phyloP scores from a whole-genome alignment of 2,329 filamentous ascomycete species.

The Tolypocladium endophyticum region DNA sequence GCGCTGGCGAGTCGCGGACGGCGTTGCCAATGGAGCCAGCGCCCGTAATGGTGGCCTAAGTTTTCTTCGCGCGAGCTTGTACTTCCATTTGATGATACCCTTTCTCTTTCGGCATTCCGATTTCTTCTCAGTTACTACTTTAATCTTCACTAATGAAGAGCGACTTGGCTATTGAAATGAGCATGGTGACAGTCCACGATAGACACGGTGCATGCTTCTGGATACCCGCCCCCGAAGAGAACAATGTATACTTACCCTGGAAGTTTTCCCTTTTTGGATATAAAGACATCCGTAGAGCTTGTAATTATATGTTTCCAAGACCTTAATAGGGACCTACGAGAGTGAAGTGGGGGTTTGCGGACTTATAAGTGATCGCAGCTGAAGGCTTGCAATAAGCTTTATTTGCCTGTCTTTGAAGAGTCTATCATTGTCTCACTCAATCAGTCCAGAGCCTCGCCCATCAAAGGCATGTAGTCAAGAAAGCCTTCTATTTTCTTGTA shows the following conservation, averaged over 20 bases:
- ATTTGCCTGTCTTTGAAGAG: not conserved
- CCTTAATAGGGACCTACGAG: not conserved
- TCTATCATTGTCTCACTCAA: not conserved
- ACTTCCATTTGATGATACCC: slow-evolving; percentile 4
- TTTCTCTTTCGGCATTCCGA: not conserved
- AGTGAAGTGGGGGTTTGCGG: not conserved
- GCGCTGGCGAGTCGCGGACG: slow-evolving; percentile 25
- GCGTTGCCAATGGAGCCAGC: slow-evolving; percentile 22
- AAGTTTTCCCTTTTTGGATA: not conserved
- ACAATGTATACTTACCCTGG: not conserved
- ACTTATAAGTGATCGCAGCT: too few species aligned
- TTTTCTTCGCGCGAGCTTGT: not conserved
- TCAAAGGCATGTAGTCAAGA: too few species aligned
- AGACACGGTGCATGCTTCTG: too few species aligned
- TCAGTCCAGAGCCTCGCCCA: too few species aligned
- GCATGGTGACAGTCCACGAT: not conserved
- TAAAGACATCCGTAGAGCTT: not conserved
- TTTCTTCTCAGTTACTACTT: not conserved
- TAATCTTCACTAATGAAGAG: not conserved
- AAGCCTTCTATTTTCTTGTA: too few species aligned
- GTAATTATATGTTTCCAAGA: not conserved
- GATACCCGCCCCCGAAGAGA: not conserved
- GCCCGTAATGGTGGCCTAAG: slow-evolving; percentile 12
- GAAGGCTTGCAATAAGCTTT: not conserved
- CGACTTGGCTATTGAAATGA: not conserved